Conservation (phyloP, 352 stramenopile species). For the Phytopythium helicoides region DNA sequence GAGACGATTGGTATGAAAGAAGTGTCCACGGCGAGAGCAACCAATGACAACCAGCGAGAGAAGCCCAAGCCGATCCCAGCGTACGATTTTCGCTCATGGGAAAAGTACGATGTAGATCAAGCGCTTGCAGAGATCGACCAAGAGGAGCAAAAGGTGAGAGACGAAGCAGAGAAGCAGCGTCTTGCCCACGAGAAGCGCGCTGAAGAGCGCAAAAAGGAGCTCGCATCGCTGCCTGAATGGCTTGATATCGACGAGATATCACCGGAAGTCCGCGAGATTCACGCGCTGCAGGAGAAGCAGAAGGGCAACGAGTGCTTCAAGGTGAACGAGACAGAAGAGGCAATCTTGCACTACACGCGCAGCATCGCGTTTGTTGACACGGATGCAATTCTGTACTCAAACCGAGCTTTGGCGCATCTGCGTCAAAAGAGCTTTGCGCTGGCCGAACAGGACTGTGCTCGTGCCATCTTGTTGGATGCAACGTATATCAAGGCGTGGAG, state of each 20-base stretch:
- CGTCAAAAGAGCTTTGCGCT: slow-evolving; percentile 77
- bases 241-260: slow-evolving; percentile 57
- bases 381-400: slow-evolving; percentile 82
- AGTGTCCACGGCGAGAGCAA: not conserved
- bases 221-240: slow-evolving; percentile 55
- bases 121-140: slow-evolving; percentile 75
- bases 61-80: slow-evolving; percentile 55
- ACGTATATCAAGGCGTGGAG: slow-evolving; percentile 86
- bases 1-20: not conserved
- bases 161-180: slow-evolving; percentile 32
- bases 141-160: slow-evolving; percentile 31
- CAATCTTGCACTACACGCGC: slow-evolving; percentile 87
- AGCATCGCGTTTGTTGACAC: slow-evolving; percentile 80
- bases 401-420: slow-evolving; percentile 83
- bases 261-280: slow-evolving; percentile 44
- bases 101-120: slow-evolving; percentile 89
- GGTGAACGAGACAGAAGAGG: slow-evolving; percentile 79
- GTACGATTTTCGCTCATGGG: slow-evolving; percentile 91
- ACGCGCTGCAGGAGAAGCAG: slow-evolving; percentile 82
- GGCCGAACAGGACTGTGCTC: slow-evolving; percentile 86
- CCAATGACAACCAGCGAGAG: slow-evolving; percentile 13
- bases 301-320: slow-evolving; percentile 95
- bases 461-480: slow-evolving; percentile 75
- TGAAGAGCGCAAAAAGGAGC: slow-evolving; percentile 45
- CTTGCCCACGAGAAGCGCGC: slow-evolving; percentile 36